phyloP scores from a whole-genome alignment of 345 rosid genomes.

The Isatis tinctoria region DNA sequence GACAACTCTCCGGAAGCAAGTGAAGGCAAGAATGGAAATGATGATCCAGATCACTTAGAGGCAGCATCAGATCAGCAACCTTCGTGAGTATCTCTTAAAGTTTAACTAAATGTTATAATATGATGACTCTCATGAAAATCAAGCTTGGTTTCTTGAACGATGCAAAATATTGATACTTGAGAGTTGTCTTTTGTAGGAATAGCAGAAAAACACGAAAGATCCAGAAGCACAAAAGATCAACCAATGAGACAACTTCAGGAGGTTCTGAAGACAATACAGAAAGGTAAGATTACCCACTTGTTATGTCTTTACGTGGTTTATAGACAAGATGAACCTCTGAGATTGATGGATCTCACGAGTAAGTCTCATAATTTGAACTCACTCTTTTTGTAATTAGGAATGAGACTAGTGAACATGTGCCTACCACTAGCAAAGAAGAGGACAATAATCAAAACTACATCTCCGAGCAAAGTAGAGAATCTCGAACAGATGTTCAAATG shows the following conservation, averaged over 20 bases:
- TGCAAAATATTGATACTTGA: neutral
- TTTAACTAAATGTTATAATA: slow-evolving; percentile 11
- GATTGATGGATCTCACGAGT: neutral
- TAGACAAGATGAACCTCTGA: slow-evolving; percentile 3
- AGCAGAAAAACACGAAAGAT: slow-evolving; percentile 8
- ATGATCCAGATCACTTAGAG: slow-evolving; percentile 34
- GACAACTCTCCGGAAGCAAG: slow-evolving; percentile 23
- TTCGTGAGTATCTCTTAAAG: slow-evolving; percentile 44
- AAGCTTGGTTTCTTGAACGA: slow-evolving; percentile 4
- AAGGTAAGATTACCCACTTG: slow-evolving; percentile 28
- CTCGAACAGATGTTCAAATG: slow-evolving; percentile 14
- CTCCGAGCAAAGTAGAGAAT: slow-evolving; percentile 4
- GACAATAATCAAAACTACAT: slow-evolving; percentile 12
- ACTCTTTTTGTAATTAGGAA: slow-evolving; percentile 31
- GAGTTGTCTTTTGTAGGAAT: slow-evolving; percentile 19
- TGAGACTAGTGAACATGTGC: neutral
- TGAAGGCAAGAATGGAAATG: slow-evolving; percentile 33
- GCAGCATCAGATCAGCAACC: slow-evolving; percentile 36
- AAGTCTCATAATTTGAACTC: neutral
- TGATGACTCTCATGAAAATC: neutral
- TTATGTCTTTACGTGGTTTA: neutral
- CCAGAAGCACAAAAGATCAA: slow-evolving; percentile 17
- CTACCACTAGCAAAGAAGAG: neutral
- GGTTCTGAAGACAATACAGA: slow-evolving; percentile 26
- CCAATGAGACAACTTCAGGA: slow-evolving; percentile 14